A percentile compares a stretch with the other conserved stretches of the same genome.
These are phyloP conservation scores for Thermothielavioides terrestris DNA, from an alignment of 495 filamentous ascomycete genomes.

Conservation along the genomic window DNA sequence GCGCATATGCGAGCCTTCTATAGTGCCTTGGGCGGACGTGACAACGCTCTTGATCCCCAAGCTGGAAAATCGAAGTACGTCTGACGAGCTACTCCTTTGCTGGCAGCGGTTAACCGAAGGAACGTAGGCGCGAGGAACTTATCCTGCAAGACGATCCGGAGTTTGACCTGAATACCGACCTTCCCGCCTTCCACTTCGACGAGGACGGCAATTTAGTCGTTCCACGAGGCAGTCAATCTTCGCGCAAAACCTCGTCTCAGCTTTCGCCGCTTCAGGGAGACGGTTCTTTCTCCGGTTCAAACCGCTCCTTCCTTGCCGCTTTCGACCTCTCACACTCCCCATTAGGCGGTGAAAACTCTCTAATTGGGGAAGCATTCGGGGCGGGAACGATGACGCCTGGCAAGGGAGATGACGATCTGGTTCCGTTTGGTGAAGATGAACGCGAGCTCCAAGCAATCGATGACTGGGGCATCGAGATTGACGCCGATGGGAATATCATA, in stretches of 20 bases:
- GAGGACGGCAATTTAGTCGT: conserved; percentile 45
- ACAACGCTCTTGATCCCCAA: conserved; percentile 55
- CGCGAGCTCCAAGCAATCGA: conserved; percentile 17
- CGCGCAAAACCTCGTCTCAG: conserved; percentile 40
- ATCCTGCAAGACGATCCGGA: conserved; percentile 74
- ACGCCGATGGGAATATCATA: conserved; percentile 33
- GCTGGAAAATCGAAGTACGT: conserved; percentile 66
- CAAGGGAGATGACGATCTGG: conserved; percentile 14
- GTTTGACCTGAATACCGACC: conserved; percentile 46
- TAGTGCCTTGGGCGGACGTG: conserved; percentile 29
- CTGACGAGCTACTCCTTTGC: neutral
- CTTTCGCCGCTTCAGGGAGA: conserved; percentile 27
- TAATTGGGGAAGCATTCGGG: conserved; percentile 8
- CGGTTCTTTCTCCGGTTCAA: conserved; percentile 9
- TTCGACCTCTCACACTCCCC: conserved; percentile 20
- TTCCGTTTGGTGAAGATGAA: conserved; percentile 23
- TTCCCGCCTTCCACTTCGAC: conserved; percentile 30
- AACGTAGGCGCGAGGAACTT: conserved; percentile 71
- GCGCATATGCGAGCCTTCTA: conserved; percentile 60
- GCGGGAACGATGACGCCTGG: conserved; percentile 12
- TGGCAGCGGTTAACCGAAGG: conserved; percentile 4
- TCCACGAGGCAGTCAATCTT: conserved; percentile 26
- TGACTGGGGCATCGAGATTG: conserved; percentile 37
- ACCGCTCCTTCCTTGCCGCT: conserved; percentile 12
- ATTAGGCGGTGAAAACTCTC: neutral